A percentile compares a stretch with the other conserved stretches of the same genome.
Conservation (phyloP, 768 basidiomycete species). For the Russula foetens region DNA sequence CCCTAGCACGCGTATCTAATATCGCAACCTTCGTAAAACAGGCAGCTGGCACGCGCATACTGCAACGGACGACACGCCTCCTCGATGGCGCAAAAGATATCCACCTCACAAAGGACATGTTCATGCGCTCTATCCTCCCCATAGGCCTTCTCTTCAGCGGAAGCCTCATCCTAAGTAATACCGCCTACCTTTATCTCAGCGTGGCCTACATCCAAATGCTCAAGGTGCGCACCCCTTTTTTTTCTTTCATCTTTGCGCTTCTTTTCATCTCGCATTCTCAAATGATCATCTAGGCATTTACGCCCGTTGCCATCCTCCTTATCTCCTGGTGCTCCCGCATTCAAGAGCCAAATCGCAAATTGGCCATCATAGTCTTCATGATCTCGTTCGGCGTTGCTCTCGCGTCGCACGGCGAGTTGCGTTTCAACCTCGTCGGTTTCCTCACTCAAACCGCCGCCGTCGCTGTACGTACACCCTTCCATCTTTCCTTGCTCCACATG, state of each 20-base stretch:
- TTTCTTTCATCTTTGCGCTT: neutral
- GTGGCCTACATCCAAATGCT: conserved; percentile 98
- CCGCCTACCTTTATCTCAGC: conserved; percentile 84
- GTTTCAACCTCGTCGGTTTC: conserved; percentile 84
- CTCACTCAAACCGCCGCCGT: conserved; percentile 83
- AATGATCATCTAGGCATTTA: conserved; percentile 62
- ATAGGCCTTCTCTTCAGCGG: conserved; percentile 92
- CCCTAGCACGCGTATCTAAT: neutral
- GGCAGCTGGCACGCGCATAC: conserved; percentile 79
- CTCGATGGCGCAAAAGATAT: conserved; percentile 75
- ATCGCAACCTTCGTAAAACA: conserved; percentile 20
- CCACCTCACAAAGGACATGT: conserved; percentile 71
- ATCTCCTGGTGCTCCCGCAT: conserved; percentile 90
- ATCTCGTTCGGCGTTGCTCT: conserved; percentile 87
- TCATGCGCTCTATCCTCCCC: conserved; percentile 80
- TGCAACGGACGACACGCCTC: conserved; percentile 73
- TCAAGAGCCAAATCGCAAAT: conserved; percentile 76
- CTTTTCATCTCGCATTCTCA: neutral
- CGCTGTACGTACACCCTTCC: conserved; percentile 42
- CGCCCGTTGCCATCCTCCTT: conserved; percentile 80
- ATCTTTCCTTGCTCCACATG: neutral
- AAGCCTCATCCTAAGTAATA: conserved; percentile 85
- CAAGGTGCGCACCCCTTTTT: conserved; percentile 42
- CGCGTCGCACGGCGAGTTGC: conserved; percentile 82
- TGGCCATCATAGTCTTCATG: conserved; percentile 79